Evolutionary conservation across 805 yeast genomes (phyloP), one percentile per base, ranked within the genome.

Genomic region (Wickerhamiella alocasiicola): DNA sequence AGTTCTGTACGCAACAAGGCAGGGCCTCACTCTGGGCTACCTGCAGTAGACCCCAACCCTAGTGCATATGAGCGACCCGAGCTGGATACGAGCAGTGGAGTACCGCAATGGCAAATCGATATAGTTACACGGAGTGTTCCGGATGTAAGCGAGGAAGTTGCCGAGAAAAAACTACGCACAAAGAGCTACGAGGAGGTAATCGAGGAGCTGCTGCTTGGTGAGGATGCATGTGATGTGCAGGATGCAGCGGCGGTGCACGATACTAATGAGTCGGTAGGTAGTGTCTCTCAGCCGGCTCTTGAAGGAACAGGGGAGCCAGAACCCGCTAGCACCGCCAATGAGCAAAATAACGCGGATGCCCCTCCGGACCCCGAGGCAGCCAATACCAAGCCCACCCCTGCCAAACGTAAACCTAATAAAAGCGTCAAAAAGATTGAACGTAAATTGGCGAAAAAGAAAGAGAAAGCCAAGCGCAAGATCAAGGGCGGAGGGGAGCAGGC

Each of bases 1-100:
- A 61, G 67, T 9, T 60, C 65, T 9, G 63, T 63, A 3, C 50
- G 68, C 19, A 56, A 60, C 36, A 40, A 52, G n/a, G 50, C 47
- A 12, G 66, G 66, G 1, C 66, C 68, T 3, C 61, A 56, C 33
- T 35, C 44, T 5, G 67, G 67, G 4, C 43, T 46, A 6, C 60
- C 61, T 1, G 42, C 47, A 9, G 51, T 56, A 5, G 36, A 27
- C 16, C 44, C 46, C 1, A 25, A n/a, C 7, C 31, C 33, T 2
- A n/a, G 31, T 13, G 28, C 23, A 13, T 37, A 15, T 3, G 37
- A 28, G 32, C 26, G 29, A 24, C 26, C 17, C n/a, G n/a, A 21
- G 5, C n/a, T n/a, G n/a, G 18, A 21, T 9, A 12, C 32, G n/a
- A 34, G 23, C 17, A 9, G 18, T n/a, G 30, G 23, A 4, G 27